phyloP scores from a whole-genome alignment of 371 early-diverging fungal species.

The Mortierella sp. region DNA sequence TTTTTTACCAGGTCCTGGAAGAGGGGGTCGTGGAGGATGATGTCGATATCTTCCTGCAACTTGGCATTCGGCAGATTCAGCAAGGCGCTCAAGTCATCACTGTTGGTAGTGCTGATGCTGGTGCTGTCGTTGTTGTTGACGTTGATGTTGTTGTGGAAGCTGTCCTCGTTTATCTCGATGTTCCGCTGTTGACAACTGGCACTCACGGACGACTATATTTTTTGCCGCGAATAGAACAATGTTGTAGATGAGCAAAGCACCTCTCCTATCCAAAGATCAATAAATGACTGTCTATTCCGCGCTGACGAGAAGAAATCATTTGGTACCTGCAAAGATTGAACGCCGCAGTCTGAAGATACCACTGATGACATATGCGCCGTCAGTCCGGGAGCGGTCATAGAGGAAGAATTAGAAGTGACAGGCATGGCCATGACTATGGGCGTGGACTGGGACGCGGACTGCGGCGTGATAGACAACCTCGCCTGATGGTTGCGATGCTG shows the following conservation, averaged over 20 bases:
- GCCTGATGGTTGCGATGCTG: not conserved
- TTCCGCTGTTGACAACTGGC: not conserved
- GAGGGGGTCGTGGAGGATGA: slow-evolving; percentile 16
- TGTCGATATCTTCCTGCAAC: slow-evolving; percentile 18
- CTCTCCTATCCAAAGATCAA: too few species aligned
- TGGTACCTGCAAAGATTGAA: not conserved
- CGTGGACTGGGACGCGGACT: slow-evolving; percentile 4
- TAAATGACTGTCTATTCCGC: too few species aligned
- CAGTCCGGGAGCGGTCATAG: not conserved
- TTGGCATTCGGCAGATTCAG: not conserved
- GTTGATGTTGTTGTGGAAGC: not conserved
- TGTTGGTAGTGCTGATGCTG: not conserved
- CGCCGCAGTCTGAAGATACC: too few species aligned
- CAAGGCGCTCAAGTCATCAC: not conserved
- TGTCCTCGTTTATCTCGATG: not conserved
- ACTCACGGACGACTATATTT: not conserved
- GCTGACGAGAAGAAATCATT: too few species aligned
- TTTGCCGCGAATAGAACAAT: too few species aligned
- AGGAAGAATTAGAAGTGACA: not conserved
- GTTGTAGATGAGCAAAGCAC: too few species aligned
- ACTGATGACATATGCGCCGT: not conserved
- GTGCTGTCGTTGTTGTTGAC: not conserved
- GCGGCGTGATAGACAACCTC: slow-evolving; percentile 7
- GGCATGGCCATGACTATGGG: not conserved
- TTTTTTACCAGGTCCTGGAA: slow-evolving; percentile 12